Evolutionary conservation across 2,329 filamentous ascomycete species (phyloP), one percentile per base, ranked within the genome.

Genomic region (Cercospora sp.): DNA sequence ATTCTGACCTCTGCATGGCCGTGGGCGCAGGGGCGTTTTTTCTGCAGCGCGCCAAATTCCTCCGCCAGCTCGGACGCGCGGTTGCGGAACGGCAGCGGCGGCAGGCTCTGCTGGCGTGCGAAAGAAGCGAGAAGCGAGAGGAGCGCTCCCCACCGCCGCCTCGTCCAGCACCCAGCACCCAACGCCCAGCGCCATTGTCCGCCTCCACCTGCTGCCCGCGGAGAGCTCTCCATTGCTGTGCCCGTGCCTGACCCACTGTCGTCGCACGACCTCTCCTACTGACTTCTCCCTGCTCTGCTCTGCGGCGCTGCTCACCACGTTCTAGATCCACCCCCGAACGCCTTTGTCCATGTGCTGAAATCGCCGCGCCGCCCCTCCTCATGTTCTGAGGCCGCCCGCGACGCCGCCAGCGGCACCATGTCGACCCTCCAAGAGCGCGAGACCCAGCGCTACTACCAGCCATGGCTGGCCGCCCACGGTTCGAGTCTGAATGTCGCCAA

Each of bases 381-480:
- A 36, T 39, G 58, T 12, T 10, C 31, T 42, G 33, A 33, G 4
- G 26, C 26, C 33, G 26, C 48, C 18, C 51, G 23, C 26, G 30
- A 30, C 20, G 23, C 18, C 53, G 53, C 26, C 57, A 26, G 20
- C 33, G 42, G 39, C 63, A 45, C 31, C 26, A 63, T 63, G 53
- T 51, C 60, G 12, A 61, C 66, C 16, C 58, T 68, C 31, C 62
- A 65, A 13, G 63, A 62, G 30, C 66, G 66, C 20, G 67, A 68
- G 58, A 58, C 66, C 9, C 70, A 72, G 62, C 70, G 70, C 55
- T 70, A 72, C 64, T 72, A 72, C 42, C 67, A 73, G 58, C 72
- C 72, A 12, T 74, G 74, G 72, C 71, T 74, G 8, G 70, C 71
- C 9, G 71, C 71, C 8, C 74, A 75, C 30, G 74, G 69, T 63